Percentiles rank a stretch among this genome's conserved stretches.
Conservation (phyloP, 2,329 filamentous ascomycete genomes). For the Plectosphaerella cucumerina region DNA sequence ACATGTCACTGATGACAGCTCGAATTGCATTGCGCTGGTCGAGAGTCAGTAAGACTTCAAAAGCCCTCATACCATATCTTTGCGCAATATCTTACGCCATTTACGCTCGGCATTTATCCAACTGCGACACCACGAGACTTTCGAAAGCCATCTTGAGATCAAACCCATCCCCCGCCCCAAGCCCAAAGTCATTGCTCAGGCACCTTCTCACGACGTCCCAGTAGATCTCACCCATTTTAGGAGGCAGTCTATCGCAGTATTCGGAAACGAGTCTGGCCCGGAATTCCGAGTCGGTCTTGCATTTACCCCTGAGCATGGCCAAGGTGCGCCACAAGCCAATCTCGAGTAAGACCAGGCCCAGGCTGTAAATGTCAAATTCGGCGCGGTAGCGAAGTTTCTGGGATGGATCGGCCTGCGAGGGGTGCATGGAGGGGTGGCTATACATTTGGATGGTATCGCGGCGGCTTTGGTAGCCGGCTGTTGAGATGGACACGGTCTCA, state of each 20-base stretch:
- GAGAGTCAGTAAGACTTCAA: too few species aligned
- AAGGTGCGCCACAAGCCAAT: conserved; percentile 44
- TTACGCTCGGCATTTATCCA: neutral
- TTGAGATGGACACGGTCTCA: conserved; percentile 35
- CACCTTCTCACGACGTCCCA: neutral
- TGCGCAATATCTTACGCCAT: too few species aligned
- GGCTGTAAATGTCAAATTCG: conserved; percentile 42
- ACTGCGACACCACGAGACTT: neutral
- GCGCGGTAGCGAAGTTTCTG: neutral
- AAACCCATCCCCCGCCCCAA: neutral
- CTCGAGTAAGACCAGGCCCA: conserved; percentile 47
- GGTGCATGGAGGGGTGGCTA: conserved; percentile 27
- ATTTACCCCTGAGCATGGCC: neutral
- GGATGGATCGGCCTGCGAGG: neutral
- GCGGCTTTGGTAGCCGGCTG: neutral
- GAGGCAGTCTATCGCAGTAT: neutral
- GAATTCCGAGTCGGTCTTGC: neutral
- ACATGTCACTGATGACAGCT: too few species aligned
- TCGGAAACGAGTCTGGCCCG: neutral
- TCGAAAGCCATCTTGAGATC: neutral
- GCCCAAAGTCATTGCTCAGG: neutral
- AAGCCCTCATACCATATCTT: too few species aligned
- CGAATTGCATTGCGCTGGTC: too few species aligned
- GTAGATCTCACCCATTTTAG: neutral
- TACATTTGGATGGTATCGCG: conserved; percentile 36